phyloP scores from a whole-genome alignment of 2,329 filamentous ascomycete species.

The Phoma herbarum region DNA sequence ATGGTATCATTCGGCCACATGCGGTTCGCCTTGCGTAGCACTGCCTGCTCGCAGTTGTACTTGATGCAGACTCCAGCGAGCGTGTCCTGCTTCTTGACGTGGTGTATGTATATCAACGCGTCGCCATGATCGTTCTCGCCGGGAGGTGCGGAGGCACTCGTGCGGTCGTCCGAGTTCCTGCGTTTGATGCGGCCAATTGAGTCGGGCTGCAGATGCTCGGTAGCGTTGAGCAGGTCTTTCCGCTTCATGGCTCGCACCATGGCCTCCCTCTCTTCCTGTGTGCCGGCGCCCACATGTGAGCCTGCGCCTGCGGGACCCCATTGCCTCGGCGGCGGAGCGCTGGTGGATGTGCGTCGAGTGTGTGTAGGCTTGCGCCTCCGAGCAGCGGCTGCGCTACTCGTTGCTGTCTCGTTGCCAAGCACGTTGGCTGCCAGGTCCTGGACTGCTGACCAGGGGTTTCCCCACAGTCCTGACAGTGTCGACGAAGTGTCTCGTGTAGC shows the following conservation, averaged over 20 bases:
- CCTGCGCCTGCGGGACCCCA: slow-evolving; percentile 57
- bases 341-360: slow-evolving; percentile 46
- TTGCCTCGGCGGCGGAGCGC: slow-evolving; percentile 53
- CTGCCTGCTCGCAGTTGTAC: slow-evolving; percentile 85
- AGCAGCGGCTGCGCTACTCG: slow-evolving; percentile 27
- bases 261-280: slow-evolving; percentile 57
- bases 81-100: slow-evolving; percentile 82
- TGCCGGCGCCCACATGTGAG: slow-evolving; percentile 55
- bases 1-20: slow-evolving; percentile 95
- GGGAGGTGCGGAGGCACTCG: slow-evolving; percentile 58
- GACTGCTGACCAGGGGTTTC: slow-evolving; percentile 59
- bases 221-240: slow-evolving; percentile 57
- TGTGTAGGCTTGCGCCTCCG: slow-evolving; percentile 45
- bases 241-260: slow-evolving; percentile 60
- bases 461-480: slow-evolving; percentile 56
- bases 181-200: slow-evolving; percentile 65
- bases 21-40: slow-evolving; percentile 86
- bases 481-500: slow-evolving; percentile 34
- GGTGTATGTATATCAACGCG: slow-evolving; percentile 89
- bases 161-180: slow-evolving; percentile 71
- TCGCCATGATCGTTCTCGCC: slow-evolving; percentile 72
- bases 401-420: slow-evolving; percentile 52
- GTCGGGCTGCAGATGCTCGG: slow-evolving; percentile 53
- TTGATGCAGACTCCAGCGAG: slow-evolving; percentile 89
- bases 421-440: slow-evolving; percentile 61